These are phyloP conservation scores for Orychophragmus violaceus DNA, from an alignment of 345 rosid genomes.

Conservation along the genomic window DNA sequence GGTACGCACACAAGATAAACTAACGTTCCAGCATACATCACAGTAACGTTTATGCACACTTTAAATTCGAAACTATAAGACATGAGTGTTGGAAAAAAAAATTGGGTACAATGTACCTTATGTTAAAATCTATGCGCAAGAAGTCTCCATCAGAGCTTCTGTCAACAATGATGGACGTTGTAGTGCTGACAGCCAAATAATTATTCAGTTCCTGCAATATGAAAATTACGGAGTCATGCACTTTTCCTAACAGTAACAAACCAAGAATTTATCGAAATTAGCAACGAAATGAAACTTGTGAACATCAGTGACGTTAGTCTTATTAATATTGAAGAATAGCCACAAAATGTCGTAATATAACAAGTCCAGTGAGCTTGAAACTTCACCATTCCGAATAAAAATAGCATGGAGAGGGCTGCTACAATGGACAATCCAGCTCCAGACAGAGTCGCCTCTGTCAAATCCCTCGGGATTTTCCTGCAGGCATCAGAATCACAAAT, in stretches of 20 bases:
- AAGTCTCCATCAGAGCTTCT: slow-evolving; percentile 88
- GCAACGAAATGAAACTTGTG: background rate
- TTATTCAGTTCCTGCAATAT: slow-evolving; percentile 66
- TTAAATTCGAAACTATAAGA: background rate
- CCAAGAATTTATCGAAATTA: background rate
- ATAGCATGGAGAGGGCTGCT: slow-evolving; percentile 80
- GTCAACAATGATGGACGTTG: slow-evolving; percentile 86
- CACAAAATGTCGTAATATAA: background rate
- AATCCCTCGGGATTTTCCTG: slow-evolving; percentile 99
- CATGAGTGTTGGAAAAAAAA: background rate
- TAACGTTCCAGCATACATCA: background rate
- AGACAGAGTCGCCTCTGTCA: slow-evolving; percentile 93
- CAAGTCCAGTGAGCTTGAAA: slow-evolving; percentile 5
- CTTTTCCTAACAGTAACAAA: background rate
- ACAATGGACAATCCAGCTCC: slow-evolving; percentile 93
- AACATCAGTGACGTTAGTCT: background rate
- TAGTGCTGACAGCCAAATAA: slow-evolving; percentile 71
- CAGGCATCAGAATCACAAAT: slow-evolving; percentile 7
- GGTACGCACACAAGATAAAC: background rate
- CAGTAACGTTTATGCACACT: background rate
- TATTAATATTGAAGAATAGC: background rate
- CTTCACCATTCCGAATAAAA: slow-evolving; percentile 96
- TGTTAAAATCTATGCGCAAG: slow-evolving; percentile 83
- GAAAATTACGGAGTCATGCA: background rate
- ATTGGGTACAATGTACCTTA: slow-evolving; percentile 48